These are phyloP conservation scores for Penicillium sp. DNA, from an alignment of 2,329 filamentous ascomycete species.

Conservation along the genomic window DNA sequence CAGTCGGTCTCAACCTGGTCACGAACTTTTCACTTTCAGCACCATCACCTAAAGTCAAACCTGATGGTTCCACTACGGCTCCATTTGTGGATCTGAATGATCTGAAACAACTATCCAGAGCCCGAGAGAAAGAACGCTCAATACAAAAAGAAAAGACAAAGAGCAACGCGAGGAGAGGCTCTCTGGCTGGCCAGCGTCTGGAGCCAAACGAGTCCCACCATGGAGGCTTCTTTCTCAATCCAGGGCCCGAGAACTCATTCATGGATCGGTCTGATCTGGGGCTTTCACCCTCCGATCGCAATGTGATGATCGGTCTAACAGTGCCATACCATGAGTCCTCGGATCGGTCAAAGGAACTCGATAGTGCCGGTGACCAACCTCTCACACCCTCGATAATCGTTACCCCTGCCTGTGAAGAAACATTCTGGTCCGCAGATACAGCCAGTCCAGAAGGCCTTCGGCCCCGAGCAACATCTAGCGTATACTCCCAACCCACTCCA, in stretches of 20 bases:
- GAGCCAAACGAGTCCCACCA: slow-evolving; percentile 4
- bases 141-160: slow-evolving; percentile 16
- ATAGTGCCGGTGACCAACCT: slow-evolving; percentile 33
- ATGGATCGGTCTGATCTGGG: slow-evolving; percentile 31
- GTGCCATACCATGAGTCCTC: slow-evolving; percentile 38
- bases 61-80: slow-evolving; percentile 6
- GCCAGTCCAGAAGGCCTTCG: slow-evolving; percentile 24
- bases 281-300: slow-evolving; percentile 46
- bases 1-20: slow-evolving; percentile 44
- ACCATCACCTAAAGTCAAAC: neutral
- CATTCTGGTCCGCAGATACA: slow-evolving; percentile 32
- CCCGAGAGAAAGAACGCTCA: slow-evolving; percentile 33
- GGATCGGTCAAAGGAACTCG: slow-evolving; percentile 23
- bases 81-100: slow-evolving; percentile 40
- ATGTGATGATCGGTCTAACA: slow-evolving; percentile 48
- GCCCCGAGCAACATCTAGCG: slow-evolving; percentile 41
- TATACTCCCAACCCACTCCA: slow-evolving; percentile 45
- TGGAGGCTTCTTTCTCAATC: slow-evolving; percentile 16
- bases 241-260: slow-evolving; percentile 14
- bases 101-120: slow-evolving; percentile 35
- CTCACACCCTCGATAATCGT: slow-evolving; percentile 48
- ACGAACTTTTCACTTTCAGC: slow-evolving; percentile 38
- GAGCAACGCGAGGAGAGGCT: slow-evolving; percentile 15
- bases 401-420: slow-evolving; percentile 45
- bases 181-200: slow-evolving; percentile 21